Evolutionary conservation across 2,329 filamentous ascomycete species (phyloP).

Genomic region (Nannizziopsis barbatae): DNA sequence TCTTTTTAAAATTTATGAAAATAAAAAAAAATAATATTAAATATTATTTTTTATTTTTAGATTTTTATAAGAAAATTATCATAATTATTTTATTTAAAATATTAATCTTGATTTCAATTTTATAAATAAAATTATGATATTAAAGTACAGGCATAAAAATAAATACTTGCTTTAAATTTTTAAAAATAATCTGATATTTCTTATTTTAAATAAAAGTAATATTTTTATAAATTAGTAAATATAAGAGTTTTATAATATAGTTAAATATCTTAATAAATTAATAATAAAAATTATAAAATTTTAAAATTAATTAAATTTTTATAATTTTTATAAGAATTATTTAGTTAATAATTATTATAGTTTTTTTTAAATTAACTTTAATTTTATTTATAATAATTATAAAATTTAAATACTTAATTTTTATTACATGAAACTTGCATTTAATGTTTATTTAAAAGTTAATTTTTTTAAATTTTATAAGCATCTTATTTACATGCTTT

Average conservation of each 20-base stretch:
- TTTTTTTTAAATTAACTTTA: conserved; percentile 3
- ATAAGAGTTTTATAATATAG: not conserved
- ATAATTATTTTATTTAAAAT: no score
- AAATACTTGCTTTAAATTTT: not conserved
- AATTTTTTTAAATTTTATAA: not conserved
- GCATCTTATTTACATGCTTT: not conserved
- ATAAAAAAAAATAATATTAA: no score
- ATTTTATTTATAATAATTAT: not conserved
- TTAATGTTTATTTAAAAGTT: not conserved
- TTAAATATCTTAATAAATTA: not conserved
- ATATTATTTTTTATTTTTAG: not conserved
- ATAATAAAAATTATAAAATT: conserved; percentile 6
- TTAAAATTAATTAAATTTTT: not conserved
- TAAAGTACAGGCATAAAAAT: not conserved
- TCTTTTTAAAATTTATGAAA: no score
- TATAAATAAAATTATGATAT: not conserved
- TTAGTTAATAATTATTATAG: not conserved
- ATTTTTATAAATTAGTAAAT: not conserved
- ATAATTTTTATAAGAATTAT: not conserved
- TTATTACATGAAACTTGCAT: not conserved
- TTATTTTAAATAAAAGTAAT: not conserved
- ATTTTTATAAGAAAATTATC: not conserved
- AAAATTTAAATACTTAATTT: not conserved
- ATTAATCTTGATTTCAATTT: no score
- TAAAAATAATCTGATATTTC: not conserved